Base-by-base conservation (phyloP, 106 monocot species). In the Iris macrosiphon region DNA sequence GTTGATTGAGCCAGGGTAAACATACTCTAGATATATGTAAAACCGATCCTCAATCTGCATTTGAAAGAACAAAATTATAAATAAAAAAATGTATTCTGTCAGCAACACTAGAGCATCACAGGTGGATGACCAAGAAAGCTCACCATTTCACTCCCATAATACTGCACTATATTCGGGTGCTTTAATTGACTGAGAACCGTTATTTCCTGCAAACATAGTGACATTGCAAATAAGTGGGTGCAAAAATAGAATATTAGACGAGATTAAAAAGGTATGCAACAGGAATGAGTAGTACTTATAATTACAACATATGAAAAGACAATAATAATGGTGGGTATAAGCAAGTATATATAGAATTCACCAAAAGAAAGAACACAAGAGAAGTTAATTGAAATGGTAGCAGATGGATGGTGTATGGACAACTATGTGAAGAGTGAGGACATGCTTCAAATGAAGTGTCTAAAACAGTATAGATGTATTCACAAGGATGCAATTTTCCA, bases 101-200 rank as follows among this genome's bases (percentile, higher is more conserved):
- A 41, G 17, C 49, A 15, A 52, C 7, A 31, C 25, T 26, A 45
- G 38, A 61, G 29, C n/a, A 52, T 65, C 19, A 59, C 20, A 62
- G 12, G 44, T 9, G 38, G 7, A n/a, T 40, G 27, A 0, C 11
- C n/a, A 25, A 47, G 45, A 65, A 35, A 53, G 38, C 70, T 86
- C 51, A 96, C 96, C 48, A 78, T 71, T 68, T 98, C 90, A 78
- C 90, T 83, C 50, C 96, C 96, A 75, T 83, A 83, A 58, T 98
- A 98, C 50, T 98, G 79, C 45, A 98, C 96, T 19, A 98, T 98
- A 45, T 98, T 98, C 49, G 72, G 79, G 49, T 98, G 96, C 75
- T 98, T 83, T 47, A 90, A 73, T 67, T 87, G 80, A 58, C 96
- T 90, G 27, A 98, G 81, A 55, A 98, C 63, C 56, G 78, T 83